These are phyloP conservation scores for Cornus controversa DNA, from an alignment of 148 eudicot species.

Conservation along the genomic window DNA sequence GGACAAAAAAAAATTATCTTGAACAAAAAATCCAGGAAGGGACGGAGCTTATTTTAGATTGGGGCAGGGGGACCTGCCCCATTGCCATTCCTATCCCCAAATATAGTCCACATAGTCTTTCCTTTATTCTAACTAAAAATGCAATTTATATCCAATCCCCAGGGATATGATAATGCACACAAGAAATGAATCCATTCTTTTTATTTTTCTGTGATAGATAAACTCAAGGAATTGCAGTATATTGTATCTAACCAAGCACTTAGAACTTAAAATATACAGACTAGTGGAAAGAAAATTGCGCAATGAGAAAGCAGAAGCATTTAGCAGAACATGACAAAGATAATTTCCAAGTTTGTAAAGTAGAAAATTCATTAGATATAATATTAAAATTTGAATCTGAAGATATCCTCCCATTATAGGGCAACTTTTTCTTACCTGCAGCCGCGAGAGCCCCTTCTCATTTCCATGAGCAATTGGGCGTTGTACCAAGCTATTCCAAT, in stretches of 20 bases:
- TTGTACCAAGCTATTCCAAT: conserved; percentile 80
- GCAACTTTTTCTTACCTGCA: conserved; percentile 55
- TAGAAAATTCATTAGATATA: background rate
- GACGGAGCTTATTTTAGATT: no score
- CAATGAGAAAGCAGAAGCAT: background rate
- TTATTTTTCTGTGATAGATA: background rate
- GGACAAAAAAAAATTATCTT: no score
- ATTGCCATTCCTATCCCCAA: no score
- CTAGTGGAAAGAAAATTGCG: background rate
- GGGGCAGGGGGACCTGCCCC: no score
- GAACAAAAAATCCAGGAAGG: no score
- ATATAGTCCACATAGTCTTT: no score
- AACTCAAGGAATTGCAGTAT: no score
- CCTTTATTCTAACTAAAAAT: background rate
- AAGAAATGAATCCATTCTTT: background rate
- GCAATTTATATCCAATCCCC: background rate
- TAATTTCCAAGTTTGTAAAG: background rate
- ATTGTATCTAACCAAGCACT: no score
- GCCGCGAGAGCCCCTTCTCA: conserved; percentile 60
- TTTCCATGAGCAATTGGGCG: conserved; percentile 73
- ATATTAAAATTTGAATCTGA: background rate
- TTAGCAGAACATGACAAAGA: background rate
- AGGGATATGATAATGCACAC: background rate
- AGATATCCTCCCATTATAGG: background rate
- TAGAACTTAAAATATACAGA: background rate